Base-by-base conservation (phyloP, 495 filamentous ascomycete genomes). In the Achaetomiella virescens region DNA sequence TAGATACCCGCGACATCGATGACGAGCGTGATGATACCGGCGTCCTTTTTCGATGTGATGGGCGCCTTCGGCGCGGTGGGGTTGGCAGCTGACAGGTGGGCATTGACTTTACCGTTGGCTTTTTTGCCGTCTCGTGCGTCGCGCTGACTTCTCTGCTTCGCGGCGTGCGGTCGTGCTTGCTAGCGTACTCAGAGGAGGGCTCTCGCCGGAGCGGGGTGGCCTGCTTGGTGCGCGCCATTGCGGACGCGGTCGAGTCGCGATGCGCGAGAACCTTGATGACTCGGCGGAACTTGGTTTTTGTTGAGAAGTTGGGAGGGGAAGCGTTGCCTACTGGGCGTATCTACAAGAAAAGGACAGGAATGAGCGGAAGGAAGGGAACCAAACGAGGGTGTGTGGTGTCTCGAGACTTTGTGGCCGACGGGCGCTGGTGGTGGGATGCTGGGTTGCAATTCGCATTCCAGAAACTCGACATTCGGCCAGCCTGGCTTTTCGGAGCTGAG, bases 1-100 rank as follows among this genome's bases (percentile, higher is more conserved):
- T 97, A 98, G 58, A 98, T 98, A 46, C 93, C 93, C 20, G 85
- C 86, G 21, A 96, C 88, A 63, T 91, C 95, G 54, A 95, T 81
- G 42, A 89, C 69, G 47, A 98, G 83, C 65, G 95, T 86, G 67
- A 83, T 70, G 41, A 88, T 62, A 35, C 79, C 79, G 18, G 76
- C 73, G 8, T 80, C 75, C 61, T 75, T 70, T 61, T 69, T 75
- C n/a, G n/a, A n/a, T 33, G 61, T 43, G 6, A 57, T 33, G 20
- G 61, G 48, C 35, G 60, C 22, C 29, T 45, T 17, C 66, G 22
- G 55, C 37, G 22, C 68, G 72, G 6, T 53, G 61, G 40, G 64
- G 65, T 37, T 36, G 31, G 27, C 38, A 20, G 27, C 44, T 15
- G 43, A 36, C 11, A 35, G 20, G 4, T 12, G 17, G 48, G 36